Percentiles rank a stretch among this genome's conserved stretches.
These are phyloP conservation scores for Trametes cinnabarina DNA, from an alignment of 768 basidiomycete species.

Conservation along the genomic window DNA sequence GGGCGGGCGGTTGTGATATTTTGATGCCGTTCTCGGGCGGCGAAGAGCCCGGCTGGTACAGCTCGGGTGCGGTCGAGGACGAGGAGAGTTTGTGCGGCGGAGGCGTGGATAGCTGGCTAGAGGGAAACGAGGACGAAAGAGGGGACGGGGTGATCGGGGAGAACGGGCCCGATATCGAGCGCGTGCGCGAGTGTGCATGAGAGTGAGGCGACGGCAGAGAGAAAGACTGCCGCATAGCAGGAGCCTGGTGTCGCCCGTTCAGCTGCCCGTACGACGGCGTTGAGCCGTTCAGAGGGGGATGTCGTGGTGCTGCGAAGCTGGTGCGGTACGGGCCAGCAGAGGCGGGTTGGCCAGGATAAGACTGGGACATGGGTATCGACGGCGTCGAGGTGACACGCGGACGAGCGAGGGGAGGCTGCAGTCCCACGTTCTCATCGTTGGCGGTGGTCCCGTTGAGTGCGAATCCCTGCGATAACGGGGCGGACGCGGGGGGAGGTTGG, in stretches of 20 bases:
- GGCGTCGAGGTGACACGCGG: conserved; percentile 28
- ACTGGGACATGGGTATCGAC: conserved; percentile 22
- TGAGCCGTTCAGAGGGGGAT: conserved; percentile 15
- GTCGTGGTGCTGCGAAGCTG: conserved; percentile 23
- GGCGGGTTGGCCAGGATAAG: conserved; percentile 24
- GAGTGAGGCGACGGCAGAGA: conserved; percentile 37
- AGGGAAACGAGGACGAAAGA: conserved; percentile 41
- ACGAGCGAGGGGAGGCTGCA: conserved; percentile 4
- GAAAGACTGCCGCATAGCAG: conserved; percentile 30
- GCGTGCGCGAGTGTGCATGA: conserved; percentile 45
- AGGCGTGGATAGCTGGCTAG: conserved; percentile 23
- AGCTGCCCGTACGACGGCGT: neutral
- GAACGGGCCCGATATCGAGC: conserved; percentile 52
- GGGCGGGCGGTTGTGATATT: conserved; percentile 25
- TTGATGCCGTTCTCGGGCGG: conserved; percentile 15
- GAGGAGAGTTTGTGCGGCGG: conserved; percentile 15
- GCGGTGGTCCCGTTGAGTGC: conserved; percentile 8
- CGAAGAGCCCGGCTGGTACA: conserved; percentile 8
- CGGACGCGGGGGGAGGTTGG: conserved; percentile 15
- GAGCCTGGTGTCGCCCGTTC: conserved; percentile 22
- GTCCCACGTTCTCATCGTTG: neutral
- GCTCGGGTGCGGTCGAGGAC: conserved; percentile 18
- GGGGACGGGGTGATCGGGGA: conserved; percentile 51
- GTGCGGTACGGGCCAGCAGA: conserved; percentile 33
- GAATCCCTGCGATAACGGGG: conserved; percentile 13